phyloP scores from a whole-genome alignment of 345 rosid genomes.

The Toxicodendron radicans region DNA sequence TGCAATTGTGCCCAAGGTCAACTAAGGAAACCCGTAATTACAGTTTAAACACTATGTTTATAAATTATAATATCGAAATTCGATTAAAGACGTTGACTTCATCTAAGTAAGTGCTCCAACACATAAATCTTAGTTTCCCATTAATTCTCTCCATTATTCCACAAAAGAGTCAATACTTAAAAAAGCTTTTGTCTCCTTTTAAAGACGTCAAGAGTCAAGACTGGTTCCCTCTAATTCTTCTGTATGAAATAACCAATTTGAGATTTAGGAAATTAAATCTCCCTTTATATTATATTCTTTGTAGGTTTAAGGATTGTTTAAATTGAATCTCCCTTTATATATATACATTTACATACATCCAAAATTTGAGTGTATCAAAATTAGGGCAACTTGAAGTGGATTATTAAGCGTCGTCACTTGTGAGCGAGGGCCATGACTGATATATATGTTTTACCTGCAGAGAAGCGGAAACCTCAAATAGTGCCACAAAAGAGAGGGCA shows the following conservation, averaged over 20 bases:
- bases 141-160: background rate
- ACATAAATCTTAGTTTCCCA: background rate
- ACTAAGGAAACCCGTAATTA: constrained; percentile 9
- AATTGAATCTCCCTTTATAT: too few relatives aligned
- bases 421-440: too few relatives aligned
- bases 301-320: too few relatives aligned
- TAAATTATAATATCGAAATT: background rate
- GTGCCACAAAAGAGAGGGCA: constrained; percentile 5
- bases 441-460: background rate
- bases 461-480: background rate
- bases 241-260: background rate
- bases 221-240: background rate
- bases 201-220: background rate
- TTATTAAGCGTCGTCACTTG: too few relatives aligned
- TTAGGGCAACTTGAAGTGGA: too few relatives aligned
- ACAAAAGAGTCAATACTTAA: background rate
- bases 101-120: constrained; percentile 16
- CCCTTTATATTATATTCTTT: too few relatives aligned
- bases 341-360: too few relatives aligned
- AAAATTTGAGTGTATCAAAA: too few relatives aligned
- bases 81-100: background rate
- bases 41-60: constrained; percentile 18
- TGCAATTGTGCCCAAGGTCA: constrained; percentile 22
- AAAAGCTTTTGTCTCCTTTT: background rate
- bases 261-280: background rate